Evolutionary conservation across 1,284 basidiomycete genomes (phyloP).

Genomic region (Trichosporon asahii): DNA sequence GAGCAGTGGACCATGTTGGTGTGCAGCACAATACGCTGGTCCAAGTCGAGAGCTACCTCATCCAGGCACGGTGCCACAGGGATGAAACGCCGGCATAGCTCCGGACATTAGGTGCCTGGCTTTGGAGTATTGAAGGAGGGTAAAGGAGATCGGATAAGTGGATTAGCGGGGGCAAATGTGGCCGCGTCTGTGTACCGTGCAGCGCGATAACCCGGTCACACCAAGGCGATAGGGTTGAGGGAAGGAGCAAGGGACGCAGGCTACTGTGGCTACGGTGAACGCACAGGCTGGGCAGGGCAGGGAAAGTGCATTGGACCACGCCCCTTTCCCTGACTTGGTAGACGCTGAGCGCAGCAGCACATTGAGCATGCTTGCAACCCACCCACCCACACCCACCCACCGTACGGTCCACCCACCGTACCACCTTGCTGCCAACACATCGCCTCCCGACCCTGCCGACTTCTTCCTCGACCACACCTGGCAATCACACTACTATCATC

Average conservation of each 20-base stretch:
- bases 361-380: too few relatives aligned
- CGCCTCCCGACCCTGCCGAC: background rate
- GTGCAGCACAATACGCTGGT: background rate
- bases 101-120: constrained; percentile 4
- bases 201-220: constrained; percentile 1
- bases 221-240: background rate
- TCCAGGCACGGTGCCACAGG: constrained; percentile 2
- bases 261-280: background rate
- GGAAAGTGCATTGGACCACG: constrained; percentile 8
- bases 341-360: too few relatives aligned
- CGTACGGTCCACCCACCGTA: background rate
- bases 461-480: background rate
- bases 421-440: constrained; percentile 9
- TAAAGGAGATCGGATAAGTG: background rate
- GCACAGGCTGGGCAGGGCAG: constrained; percentile 7
- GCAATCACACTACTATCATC: background rate
- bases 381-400: too few relatives aligned
- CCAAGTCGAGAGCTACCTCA: background rate
- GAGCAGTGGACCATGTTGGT: too few relatives aligned
- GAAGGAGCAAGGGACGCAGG: background rate
- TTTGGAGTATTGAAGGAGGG: background rate
- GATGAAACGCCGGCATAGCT: background rate
- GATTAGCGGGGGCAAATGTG: background rate
- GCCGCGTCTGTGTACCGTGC: background rate
- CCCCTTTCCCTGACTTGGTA: background rate